Evolutionary conservation across 139 green algal species (phyloP), one percentile per base, ranked within the genome.

Genomic region (Klebsormidium nitens): DNA sequence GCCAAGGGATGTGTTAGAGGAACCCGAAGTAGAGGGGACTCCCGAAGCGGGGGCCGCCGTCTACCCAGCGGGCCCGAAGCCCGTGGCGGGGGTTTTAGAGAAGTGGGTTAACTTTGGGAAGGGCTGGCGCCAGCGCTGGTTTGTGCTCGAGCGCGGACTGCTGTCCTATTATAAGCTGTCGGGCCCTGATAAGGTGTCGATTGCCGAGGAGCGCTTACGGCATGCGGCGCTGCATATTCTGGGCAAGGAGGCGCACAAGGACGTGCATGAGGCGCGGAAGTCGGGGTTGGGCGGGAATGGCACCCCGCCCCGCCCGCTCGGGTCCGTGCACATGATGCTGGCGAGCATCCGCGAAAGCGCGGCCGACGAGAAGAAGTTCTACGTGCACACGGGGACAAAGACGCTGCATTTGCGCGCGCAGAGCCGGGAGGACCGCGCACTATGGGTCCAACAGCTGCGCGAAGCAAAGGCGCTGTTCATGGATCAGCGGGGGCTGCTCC

Each of bases 91-190:
- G 17, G 79, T 95, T 14, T 73, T 95, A 23, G 35, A 87, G 36
- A 95, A 95, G 65, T 93, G 86, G 36, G 85, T 93, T 1, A 90
- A 90, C 70, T 58, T 91, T 1, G 79, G 73, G 1, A 75, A 85
- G 17, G 86, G 86, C 1, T 95, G 85, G 85, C 66, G 79, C 38
- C 82, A 83, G n/a, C 74, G 88, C n/a, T 77, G 88, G 19, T 93
- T 93, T 68, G 85, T 95, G 2, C 71, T 93, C 11, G 57, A 87
- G 2, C n/a, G 36, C 28, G 86, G 85, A 6, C 82, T 91, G 40
- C 68, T 95, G 37, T 78, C 74, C 0, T 94, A 94, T 63, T 93
- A 89, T 72, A 90, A 91, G 79, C 76, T 89, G 19, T 32, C 76
- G 29, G 55, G 50, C 0, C 35, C 47, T 4, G 29, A 80, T 35